Evolutionary conservation across 371 early-diverging fungal genomes (phyloP).

Genomic region (Syncephalastrum contaminatum): DNA sequence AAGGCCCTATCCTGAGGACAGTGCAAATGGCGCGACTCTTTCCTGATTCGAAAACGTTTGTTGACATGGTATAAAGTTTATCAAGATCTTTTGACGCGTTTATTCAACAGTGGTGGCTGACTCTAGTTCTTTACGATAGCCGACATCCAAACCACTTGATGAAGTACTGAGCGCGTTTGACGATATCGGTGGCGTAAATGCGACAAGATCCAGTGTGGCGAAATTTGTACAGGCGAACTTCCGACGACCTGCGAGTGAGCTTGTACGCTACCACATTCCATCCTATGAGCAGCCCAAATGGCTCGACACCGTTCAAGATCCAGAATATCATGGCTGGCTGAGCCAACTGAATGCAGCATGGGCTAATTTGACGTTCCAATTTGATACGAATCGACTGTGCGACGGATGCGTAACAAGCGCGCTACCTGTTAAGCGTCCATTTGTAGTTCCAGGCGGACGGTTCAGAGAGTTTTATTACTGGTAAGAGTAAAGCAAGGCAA

Average conservation of each 20-base stretch:
- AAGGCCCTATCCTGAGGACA: conserved; percentile 57
- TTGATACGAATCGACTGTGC: conserved; percentile 47
- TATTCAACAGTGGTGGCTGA: background rate
- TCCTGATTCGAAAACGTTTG: conserved; percentile 72
- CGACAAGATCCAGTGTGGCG: conserved; percentile 35
- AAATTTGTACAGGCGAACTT: conserved; percentile 65
- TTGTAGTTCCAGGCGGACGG: conserved; percentile 89
- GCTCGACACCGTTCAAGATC: conserved; percentile 46
- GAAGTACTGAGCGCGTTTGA: conserved; percentile 54
- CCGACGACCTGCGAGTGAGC: conserved; percentile 14
- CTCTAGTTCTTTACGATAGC: conserved; percentile 24
- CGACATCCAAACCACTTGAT: conserved; percentile 52
- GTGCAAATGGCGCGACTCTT: conserved; percentile 62
- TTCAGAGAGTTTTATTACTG: conserved; percentile 91
- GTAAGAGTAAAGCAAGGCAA: conserved; percentile 27
- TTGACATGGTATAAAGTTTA: conserved; percentile 45
- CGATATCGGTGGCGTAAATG: conserved; percentile 38
- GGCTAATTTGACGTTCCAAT: conserved; percentile 55
- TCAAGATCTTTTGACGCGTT: no score
- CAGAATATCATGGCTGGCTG: conserved; percentile 51
- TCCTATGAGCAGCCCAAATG: no score
- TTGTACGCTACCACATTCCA: conserved; percentile 1
- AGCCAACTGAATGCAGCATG: conserved; percentile 53
- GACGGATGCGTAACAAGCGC: conserved; percentile 54
- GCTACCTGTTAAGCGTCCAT: conserved; percentile 55